phyloP scores from a whole-genome alignment of 768 basidiomycete species.

The Cantharellus cinnabarinus region DNA sequence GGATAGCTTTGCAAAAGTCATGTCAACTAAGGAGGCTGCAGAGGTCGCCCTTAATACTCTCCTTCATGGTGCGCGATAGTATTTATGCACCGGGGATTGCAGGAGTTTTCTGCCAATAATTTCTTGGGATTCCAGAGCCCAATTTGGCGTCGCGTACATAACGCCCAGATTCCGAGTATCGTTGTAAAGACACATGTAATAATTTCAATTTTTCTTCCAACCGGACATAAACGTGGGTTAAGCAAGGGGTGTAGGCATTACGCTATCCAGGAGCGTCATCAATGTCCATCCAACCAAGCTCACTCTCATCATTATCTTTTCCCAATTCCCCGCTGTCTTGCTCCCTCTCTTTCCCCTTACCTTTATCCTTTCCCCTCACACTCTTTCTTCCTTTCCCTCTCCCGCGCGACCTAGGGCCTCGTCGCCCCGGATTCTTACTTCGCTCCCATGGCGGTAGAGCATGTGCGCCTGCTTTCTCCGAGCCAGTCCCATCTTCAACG shows the following conservation, averaged over 20 bases:
- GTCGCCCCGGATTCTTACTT: neutral
- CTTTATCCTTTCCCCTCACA: too few species aligned
- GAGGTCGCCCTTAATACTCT: neutral
- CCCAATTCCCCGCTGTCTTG: too few species aligned
- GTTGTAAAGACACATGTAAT: neutral
- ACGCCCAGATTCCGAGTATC: neutral
- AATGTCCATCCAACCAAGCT: too few species aligned
- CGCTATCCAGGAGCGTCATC: too few species aligned
- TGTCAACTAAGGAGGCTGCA: neutral
- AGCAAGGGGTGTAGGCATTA: neutral
- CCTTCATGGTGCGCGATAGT: neutral
- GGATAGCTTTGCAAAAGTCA: neutral
- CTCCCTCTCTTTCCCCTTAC: too few species aligned
- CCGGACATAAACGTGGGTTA: neutral
- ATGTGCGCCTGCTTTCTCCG: neutral
- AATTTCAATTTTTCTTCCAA: neutral
- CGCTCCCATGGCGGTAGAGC: neutral
- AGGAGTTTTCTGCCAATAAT: neutral
- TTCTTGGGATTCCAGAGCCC: neutral
- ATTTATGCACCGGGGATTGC: neutral
- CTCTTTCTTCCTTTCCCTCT: neutral
- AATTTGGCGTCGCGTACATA: neutral
- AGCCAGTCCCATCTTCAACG: neutral
- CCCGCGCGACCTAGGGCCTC: neutral
- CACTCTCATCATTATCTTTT: too few species aligned